phyloP scores from a whole-genome alignment of 192 early-diverging fungal species.

The Coemansia sp. region DNA sequence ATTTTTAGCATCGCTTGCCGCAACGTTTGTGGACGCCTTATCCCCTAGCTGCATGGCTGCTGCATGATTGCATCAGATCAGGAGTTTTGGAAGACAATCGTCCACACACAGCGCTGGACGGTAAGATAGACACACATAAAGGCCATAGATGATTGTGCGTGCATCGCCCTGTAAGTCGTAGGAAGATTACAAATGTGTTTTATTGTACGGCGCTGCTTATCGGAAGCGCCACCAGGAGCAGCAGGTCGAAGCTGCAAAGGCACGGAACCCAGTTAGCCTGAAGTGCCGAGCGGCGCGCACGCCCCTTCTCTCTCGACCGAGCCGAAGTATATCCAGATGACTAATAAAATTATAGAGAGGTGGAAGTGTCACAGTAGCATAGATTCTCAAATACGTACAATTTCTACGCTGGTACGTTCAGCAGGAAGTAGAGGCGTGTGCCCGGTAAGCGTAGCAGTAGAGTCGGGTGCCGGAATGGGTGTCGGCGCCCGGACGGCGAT shows the following conservation, averaged over 20 bases:
- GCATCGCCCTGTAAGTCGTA: neutral
- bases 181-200: neutral
- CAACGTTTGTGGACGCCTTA: neutral
- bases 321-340: neutral
- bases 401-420: slow-evolving; percentile 33
- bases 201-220: neutral
- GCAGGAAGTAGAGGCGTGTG: slow-evolving; percentile 23
- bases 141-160: neutral
- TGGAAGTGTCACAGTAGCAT: neutral
- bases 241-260: neutral
- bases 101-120: neutral
- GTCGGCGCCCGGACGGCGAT: neutral
- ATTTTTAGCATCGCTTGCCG: neutral
- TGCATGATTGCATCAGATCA: neutral
- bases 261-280: neutral
- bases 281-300: neutral
- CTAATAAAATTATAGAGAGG: neutral
- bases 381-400: slow-evolving; percentile 28
- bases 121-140: neutral
- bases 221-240: neutral
- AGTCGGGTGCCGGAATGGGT: neutral
- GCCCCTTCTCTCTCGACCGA: neutral
- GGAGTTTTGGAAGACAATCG: neutral
- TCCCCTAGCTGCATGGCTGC: neutral
- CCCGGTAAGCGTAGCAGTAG: slow-evolving; percentile 11